Evolutionary conservation across 2,329 filamentous ascomycete species (phyloP), one percentile per base, ranked within the genome.

Genomic region (Blastomyces parvus): DNA sequence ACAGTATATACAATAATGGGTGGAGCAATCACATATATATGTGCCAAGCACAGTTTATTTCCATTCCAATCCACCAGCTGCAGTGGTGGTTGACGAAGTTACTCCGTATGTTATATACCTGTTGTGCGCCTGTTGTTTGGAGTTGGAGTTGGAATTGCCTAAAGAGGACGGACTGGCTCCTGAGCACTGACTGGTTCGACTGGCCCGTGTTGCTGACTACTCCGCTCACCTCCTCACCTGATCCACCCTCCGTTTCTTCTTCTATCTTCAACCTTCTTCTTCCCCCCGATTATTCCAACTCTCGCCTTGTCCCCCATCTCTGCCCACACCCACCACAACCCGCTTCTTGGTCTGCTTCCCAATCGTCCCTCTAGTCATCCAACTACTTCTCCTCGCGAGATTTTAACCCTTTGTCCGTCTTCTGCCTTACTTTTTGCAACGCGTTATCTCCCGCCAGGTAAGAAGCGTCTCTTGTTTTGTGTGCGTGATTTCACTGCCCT

Each of bases 381-480:
- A 46, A 30, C 27, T 56, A 33, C 36, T n/a, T n/a, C 50, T 61
- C 44, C 5, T 22, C 7, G 25, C 27, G 27, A 40, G 27, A 30
- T 33, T 36, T 40, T 42, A 11, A 38, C n/a, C 11, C 17, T 55
- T 46, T 42, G 30, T 52, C 44, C 9, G 46, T 27, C 30, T 40
- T 22, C 14, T 17, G 3, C 13, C n/a, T 19, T 22, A 27, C n/a
- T 61, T 27, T 22, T 53, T 42, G 17, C 30, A 36, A 36, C 44
- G 46, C 55, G 55, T 50, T 50, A 33, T 25, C 58, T 33, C 8
- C 22, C 22, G n/a, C 42, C 58, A 50, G 58, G 42, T 48, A 17
- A 50, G 58, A 25, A 25, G 33, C 27, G n/a, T 56, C 3, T 57
- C 50, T 57, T 42, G 36, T 42, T 62, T 61, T 61, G 48, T 62